phyloP scores from a whole-genome alignment of 2,329 filamentous ascomycete species.

The Xylariaceae sp. region DNA sequence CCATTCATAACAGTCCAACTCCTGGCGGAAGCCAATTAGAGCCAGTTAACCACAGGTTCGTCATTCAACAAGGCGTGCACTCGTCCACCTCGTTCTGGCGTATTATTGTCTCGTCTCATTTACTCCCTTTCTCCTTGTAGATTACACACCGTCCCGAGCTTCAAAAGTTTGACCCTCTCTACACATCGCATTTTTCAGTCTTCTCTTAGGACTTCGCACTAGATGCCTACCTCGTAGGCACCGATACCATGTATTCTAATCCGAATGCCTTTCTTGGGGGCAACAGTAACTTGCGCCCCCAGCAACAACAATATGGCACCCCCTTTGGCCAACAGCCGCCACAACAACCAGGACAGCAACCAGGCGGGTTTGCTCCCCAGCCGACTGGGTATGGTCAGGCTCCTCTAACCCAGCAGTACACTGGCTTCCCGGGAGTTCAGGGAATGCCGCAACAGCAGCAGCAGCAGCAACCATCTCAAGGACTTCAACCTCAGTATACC shows the following conservation, averaged over 20 bases:
- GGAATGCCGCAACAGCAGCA: conserved; percentile 43
- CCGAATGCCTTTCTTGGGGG: conserved; percentile 81
- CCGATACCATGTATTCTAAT: conserved; percentile 72
- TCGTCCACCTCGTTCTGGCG: conserved; percentile 5
- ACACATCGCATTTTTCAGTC: conserved; percentile 8
- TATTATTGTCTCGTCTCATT: no score
- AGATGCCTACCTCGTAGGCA: conserved; percentile 11
- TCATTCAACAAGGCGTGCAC: conserved; percentile 16
- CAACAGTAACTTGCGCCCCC: conserved; percentile 67
- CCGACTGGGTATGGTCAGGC: conserved; percentile 55
- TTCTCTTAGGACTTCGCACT: conserved; percentile 1
- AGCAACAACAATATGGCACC: conserved; percentile 53
- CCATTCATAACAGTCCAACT: background rate
- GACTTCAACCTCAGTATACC: conserved; percentile 44
- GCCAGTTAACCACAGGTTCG: conserved; percentile 17
- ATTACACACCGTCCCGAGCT: conserved; percentile 20
- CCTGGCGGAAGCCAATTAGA: background rate
- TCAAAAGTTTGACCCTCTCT: conserved; percentile 19
- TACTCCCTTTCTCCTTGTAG: background rate
- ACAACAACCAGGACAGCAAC: conserved; percentile 45
- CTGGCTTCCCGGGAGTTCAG: conserved; percentile 52
- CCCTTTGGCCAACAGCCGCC: conserved; percentile 43
- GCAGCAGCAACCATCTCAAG: conserved; percentile 40
- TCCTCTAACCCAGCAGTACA: conserved; percentile 53
- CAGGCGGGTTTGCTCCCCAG: conserved; percentile 51